Percentiles rank a stretch among this genome's conserved stretches.
Evolutionary conservation across 495 filamentous ascomycete genomes (phyloP).

Genomic region (Rhypophila decipiens): DNA sequence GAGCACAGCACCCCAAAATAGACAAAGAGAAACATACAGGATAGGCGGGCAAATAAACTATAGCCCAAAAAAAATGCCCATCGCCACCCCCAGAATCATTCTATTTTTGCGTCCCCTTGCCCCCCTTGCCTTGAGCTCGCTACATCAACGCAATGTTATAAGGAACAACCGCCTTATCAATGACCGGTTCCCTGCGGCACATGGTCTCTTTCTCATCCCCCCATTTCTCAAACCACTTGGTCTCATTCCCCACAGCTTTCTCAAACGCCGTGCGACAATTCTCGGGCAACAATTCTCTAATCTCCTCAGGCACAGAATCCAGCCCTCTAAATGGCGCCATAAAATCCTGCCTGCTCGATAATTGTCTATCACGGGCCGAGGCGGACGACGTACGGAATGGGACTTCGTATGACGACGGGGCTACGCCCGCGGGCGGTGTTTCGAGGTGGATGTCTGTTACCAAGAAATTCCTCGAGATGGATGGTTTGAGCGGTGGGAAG

Average conservation of each 20-base stretch:
- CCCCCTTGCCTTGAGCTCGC: too few relatives aligned
- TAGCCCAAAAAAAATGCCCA: too few relatives aligned
- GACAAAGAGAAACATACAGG: too few relatives aligned
- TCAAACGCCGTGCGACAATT: conserved; percentile 68
- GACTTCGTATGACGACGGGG: conserved; percentile 41
- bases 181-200: conserved; percentile 37
- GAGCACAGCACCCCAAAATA: too few relatives aligned
- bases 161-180: conserved; percentile 52
- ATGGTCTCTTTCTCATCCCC: conserved; percentile 50
- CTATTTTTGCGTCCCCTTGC: too few relatives aligned
- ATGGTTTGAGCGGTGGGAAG: conserved; percentile 59
- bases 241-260: conserved; percentile 53
- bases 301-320: conserved; percentile 55
- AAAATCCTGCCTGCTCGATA: conserved; percentile 24
- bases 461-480: conserved; percentile 66
- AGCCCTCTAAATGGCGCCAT: conserved; percentile 61
- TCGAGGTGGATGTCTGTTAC: conserved; percentile 66
- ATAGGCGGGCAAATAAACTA: too few relatives aligned
- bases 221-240: conserved; percentile 69
- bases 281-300: conserved; percentile 60
- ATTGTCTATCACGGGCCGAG: conserved; percentile 13
- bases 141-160: conserved; percentile 28
- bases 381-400: conserved; percentile 29
- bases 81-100: too few relatives aligned
- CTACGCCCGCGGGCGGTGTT: conserved; percentile 41